A percentile compares a stretch with the other conserved stretches of the same genome.
phyloP scores from a whole-genome alignment of 306 rosid genomes.

The Rubus idaeus region DNA sequence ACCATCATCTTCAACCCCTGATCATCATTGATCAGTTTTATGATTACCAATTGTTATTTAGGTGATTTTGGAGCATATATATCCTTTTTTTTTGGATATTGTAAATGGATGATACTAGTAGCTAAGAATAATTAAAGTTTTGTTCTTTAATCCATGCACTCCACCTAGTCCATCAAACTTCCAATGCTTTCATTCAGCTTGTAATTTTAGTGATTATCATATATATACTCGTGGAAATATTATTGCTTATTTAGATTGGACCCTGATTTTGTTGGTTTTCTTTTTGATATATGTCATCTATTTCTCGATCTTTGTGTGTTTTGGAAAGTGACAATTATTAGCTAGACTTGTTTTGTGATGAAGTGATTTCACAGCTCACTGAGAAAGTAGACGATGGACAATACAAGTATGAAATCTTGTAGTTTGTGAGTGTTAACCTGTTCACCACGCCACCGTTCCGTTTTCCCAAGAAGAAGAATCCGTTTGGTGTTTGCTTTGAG shows the following conservation, averaged over 20 bases:
- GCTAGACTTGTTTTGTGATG: not conserved
- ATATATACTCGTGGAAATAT: not conserved
- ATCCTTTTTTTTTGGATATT: constrained; percentile 24
- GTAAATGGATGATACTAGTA: constrained; percentile 27
- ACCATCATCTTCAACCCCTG: constrained; percentile 73
- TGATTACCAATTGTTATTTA: not conserved
- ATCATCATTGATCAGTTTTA: constrained; percentile 5
- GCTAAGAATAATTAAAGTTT: not conserved
- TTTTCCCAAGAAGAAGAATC: constrained; percentile 1
- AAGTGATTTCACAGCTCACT: not conserved
- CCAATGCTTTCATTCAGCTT: not conserved
- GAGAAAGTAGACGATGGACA: not conserved
- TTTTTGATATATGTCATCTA: not conserved
- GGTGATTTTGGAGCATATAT: constrained; percentile 16
- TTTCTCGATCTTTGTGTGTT: not conserved
- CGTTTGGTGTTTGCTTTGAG: not conserved
- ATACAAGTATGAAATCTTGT: not conserved
- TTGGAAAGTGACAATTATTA: constrained; percentile 1
- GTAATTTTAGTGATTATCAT: not conserved
- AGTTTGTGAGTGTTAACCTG: not conserved
- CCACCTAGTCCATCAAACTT: not conserved
- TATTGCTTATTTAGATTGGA: not conserved
- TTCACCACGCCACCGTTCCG: constrained; percentile 16
- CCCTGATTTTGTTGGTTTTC: not conserved
- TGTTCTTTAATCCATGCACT: constrained; percentile 3